A percentile compares a stretch with the other conserved stretches of the same genome.
These are phyloP conservation scores for Nicotiana otophora DNA, from an alignment of 257 asterid species.

Conservation along the genomic window DNA sequence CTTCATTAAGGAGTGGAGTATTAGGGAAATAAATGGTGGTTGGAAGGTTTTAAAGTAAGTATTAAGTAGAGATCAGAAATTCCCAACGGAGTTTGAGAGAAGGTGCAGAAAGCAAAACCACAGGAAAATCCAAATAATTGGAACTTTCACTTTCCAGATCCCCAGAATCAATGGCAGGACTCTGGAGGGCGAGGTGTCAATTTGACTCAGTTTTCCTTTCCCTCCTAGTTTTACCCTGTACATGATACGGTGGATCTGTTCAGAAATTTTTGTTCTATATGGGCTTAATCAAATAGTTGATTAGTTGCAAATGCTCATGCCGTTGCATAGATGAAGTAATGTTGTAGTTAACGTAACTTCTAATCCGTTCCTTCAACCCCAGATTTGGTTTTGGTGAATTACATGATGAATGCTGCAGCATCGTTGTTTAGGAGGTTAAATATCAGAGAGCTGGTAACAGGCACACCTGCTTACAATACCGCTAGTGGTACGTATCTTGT, in stretches of 20 bases:
- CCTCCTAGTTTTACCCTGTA: background rate
- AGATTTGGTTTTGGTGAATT: background rate
- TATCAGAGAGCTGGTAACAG: conserved; percentile 50
- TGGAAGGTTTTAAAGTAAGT: background rate
- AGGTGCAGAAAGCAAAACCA: background rate
- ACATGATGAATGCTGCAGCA: conserved; percentile 20
- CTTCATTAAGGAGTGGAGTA: background rate
- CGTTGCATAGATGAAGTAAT: background rate
- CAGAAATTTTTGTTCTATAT: background rate
- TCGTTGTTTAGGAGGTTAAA: conserved; percentile 45
- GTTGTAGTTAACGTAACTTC: background rate
- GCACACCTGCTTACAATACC: conserved; percentile 41
- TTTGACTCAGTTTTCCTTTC: background rate
- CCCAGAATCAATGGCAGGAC: background rate
- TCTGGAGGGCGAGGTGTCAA: background rate
- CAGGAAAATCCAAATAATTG: background rate
- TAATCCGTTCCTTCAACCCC: background rate
- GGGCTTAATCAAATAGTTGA: background rate
- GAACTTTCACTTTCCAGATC: background rate
- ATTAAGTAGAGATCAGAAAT: background rate
- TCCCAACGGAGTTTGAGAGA: background rate
- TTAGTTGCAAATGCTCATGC: background rate
- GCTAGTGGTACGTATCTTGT: conserved; percentile 41
- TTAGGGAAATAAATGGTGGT: background rate
- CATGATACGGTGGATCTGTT: background rate